phyloP scores from a whole-genome alignment of 2,329 filamentous ascomycete genomes.

The Pyrenophora seminiperda region DNA sequence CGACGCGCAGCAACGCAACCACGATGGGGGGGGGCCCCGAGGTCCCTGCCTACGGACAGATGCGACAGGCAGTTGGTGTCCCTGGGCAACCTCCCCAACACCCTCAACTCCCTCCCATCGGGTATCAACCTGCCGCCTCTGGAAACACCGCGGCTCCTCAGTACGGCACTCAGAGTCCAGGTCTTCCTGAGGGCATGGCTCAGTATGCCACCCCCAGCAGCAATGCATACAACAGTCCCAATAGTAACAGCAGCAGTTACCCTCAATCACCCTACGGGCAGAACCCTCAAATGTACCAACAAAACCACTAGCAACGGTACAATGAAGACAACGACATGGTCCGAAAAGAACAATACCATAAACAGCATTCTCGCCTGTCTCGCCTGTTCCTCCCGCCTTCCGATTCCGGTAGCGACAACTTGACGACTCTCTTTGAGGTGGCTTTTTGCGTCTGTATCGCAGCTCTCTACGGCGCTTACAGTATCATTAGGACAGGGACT shows the following conservation, averaged over 20 bases:
- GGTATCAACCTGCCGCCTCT: constrained; percentile 55
- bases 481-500: constrained; percentile 40
- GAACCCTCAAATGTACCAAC: constrained; percentile 56
- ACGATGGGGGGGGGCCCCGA: constrained; percentile 58
- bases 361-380: constrained; percentile 20
- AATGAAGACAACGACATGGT: constrained; percentile 1
- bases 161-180: constrained; percentile 53
- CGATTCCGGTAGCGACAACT: constrained; percentile 16
- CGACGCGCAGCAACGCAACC: constrained; percentile 58
- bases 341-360: not conserved
- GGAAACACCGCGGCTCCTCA: constrained; percentile 51
- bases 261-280: constrained; percentile 58
- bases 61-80: constrained; percentile 53
- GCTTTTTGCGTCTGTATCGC: constrained; percentile 29
- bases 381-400: not conserved
- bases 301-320: constrained; percentile 43
- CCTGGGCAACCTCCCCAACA: constrained; percentile 53
- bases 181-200: constrained; percentile 56
- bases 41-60: constrained; percentile 52
- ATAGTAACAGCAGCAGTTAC: constrained; percentile 55
- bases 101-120: constrained; percentile 58
- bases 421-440: constrained; percentile 35
- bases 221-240: constrained; percentile 51
- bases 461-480: constrained; percentile 34
- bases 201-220: constrained; percentile 53